Evolutionary conservation across 495 filamentous ascomycete genomes (phyloP).

Genomic region (Aspergillus haitiensis): DNA sequence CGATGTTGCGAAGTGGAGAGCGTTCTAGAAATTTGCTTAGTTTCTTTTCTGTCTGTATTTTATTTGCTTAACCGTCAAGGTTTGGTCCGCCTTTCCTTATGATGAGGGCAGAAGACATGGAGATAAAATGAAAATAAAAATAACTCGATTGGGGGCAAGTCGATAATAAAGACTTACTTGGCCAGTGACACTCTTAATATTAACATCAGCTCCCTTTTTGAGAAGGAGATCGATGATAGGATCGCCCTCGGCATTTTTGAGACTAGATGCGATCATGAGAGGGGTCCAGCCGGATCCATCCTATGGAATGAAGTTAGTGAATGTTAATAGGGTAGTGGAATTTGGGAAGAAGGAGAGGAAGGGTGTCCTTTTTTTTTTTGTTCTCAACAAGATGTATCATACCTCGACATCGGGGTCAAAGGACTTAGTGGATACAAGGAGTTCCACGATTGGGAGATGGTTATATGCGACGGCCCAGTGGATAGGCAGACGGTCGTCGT

Average conservation of each 20-base stretch:
- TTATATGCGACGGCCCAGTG: constrained; percentile 95
- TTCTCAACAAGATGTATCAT: not conserved
- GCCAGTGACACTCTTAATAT: constrained; percentile 67
- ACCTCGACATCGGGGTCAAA: constrained; percentile 91
- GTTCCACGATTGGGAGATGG: constrained; percentile 67
- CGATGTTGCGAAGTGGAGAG: constrained; percentile 87
- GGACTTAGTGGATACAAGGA: constrained; percentile 63
- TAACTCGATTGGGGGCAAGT: not conserved
- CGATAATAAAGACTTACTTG: constrained; percentile 46
- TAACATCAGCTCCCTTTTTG: constrained; percentile 78
- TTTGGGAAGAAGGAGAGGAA: not conserved
- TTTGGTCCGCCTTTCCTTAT: too few species aligned
- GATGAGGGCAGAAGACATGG: too few species aligned
- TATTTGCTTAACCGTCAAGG: too few species aligned
- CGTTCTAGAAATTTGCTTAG: constrained; percentile 52
- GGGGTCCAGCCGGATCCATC: constrained; percentile 93
- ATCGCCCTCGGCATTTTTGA: constrained; percentile 61
- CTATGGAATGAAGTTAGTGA: constrained; percentile 35
- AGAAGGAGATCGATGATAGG: constrained; percentile 69
- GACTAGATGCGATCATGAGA: constrained; percentile 86
- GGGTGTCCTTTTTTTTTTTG: not conserved
- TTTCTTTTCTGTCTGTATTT: not conserved
- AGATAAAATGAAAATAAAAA: not conserved
- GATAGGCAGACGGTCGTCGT: constrained; percentile 86
- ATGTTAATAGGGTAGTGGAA: not conserved